A percentile compares a stretch with the other conserved stretches of the same genome.
Conservation (phyloP, 768 basidiomycete genomes). For the Holtermannia corniformis region DNA sequence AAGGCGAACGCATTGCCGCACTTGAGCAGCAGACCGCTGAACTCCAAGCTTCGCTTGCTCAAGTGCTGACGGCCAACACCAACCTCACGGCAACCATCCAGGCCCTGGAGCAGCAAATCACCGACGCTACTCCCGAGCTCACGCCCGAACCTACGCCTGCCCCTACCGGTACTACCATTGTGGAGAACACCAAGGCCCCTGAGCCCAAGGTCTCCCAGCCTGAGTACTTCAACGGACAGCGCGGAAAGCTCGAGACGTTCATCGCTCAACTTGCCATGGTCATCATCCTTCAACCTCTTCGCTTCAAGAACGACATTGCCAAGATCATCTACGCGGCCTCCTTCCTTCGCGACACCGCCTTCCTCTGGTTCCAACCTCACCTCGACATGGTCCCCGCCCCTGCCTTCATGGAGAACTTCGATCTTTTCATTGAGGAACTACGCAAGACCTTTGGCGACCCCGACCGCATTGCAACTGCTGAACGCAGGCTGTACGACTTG, state of each 20-base stretch:
- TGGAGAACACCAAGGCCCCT: too few relatives aligned
- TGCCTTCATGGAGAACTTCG: not conserved
- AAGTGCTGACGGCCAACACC: too few relatives aligned
- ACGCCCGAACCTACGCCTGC: not conserved
- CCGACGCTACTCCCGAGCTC: too few relatives aligned
- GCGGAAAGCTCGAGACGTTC: conserved; percentile 3
- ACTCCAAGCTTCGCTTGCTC: not conserved
- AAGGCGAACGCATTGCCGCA: conserved; percentile 6
- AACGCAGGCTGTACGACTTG: conserved; percentile 7
- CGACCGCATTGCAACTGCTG: conserved; percentile 7
- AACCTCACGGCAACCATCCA: not conserved
- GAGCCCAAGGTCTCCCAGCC: conserved; percentile 7
- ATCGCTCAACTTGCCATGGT: conserved; percentile 14
- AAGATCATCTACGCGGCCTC: conserved; percentile 11
- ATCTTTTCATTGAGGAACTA: conserved; percentile 5
- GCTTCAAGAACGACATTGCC: conserved; percentile 6
- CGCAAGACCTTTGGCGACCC: conserved; percentile 8
- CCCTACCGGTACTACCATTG: not conserved
- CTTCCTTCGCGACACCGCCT: conserved; percentile 9
- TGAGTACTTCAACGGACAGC: conserved; percentile 7
- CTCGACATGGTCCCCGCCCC: not conserved
- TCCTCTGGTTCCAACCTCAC: conserved; percentile 13
- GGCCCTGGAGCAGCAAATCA: too few relatives aligned
- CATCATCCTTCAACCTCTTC: conserved; percentile 8
- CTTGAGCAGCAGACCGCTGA: not conserved